A percentile compares a stretch with the other conserved stretches of the same genome.
These are phyloP conservation scores for Apiotrichum gracile DNA, from an alignment of 1,284 basidiomycete genomes.

Conservation along the genomic window DNA sequence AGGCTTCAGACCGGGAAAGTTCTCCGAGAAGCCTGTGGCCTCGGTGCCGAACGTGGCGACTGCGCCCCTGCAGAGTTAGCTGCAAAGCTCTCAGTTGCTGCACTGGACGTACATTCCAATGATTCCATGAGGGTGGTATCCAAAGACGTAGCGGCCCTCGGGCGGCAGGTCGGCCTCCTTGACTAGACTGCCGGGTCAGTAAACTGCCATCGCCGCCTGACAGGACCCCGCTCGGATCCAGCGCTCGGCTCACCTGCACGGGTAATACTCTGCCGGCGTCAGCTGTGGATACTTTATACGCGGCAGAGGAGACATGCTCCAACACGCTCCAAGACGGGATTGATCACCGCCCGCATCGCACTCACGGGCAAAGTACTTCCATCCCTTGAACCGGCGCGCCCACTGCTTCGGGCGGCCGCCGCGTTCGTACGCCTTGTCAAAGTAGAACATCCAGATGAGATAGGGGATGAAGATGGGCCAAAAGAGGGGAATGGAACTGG, in stretches of 20 bases:
- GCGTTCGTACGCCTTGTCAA: conserved; percentile 66
- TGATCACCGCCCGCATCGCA: no score
- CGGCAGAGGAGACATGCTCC: no score
- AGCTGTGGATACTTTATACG: not conserved
- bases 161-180: conserved; percentile 80
- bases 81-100: not conserved
- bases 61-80: conserved; percentile 61
- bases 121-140: conserved; percentile 93
- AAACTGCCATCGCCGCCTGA: no score
- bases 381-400: conserved; percentile 66
- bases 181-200: conserved; percentile 23
- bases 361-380: conserved; percentile 54
- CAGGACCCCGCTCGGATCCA: no score
- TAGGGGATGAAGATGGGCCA: conserved; percentile 86
- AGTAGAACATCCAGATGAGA: conserved; percentile 67
- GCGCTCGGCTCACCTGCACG: conserved; percentile 48
- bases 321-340: no score
- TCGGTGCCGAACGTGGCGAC: conserved; percentile 91
- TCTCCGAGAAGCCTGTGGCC: conserved; percentile 83
- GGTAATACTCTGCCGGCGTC: conserved; percentile 80
- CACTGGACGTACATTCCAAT: conserved; percentile 77
- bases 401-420: conserved; percentile 74
- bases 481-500: conserved; percentile 76
- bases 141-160: conserved; percentile 90
- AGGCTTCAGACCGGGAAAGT: conserved; percentile 85